Percentiles rank a stretch among this genome's conserved stretches.
Conservation (phyloP, 768 basidiomycete genomes). For the Amanita rimosa region DNA sequence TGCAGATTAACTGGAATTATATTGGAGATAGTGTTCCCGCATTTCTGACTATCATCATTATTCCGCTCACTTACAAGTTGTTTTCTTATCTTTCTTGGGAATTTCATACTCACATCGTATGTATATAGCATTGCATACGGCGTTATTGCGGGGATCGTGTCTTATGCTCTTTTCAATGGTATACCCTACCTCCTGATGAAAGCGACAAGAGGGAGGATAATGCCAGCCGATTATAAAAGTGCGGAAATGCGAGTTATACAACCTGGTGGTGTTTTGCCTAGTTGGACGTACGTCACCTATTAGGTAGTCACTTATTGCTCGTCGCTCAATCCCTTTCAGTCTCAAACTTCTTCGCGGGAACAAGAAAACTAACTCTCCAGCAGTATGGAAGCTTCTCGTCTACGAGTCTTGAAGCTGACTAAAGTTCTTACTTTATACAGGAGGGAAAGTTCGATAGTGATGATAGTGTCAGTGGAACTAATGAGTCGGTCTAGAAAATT, state of each 20-base stretch:
- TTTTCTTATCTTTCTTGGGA: background rate
- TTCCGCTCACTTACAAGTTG: constrained; percentile 73
- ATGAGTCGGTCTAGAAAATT: too few relatives aligned
- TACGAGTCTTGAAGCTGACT: too few relatives aligned
- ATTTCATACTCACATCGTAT: background rate
- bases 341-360: background rate
- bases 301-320: too few relatives aligned
- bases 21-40: constrained; percentile 79
- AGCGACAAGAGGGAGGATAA: constrained; percentile 41
- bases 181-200: constrained; percentile 48
- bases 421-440: too few relatives aligned
- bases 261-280: constrained; percentile 55
- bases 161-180: constrained; percentile 67
- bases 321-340: background rate
- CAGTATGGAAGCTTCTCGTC: too few relatives aligned
- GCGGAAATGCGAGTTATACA: constrained; percentile 64
- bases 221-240: constrained; percentile 56
- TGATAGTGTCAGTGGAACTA: too few relatives aligned
- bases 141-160: constrained; percentile 68
- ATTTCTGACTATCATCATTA: constrained; percentile 72
- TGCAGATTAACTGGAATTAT: constrained; percentile 85
- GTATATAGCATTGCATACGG: constrained; percentile 71
- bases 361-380: background rate
- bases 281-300: constrained; percentile 57
- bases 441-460: too few relatives aligned